Conservation (phyloP, 176 grass and related monocot genomes). For the Chloris gayana region DNA sequence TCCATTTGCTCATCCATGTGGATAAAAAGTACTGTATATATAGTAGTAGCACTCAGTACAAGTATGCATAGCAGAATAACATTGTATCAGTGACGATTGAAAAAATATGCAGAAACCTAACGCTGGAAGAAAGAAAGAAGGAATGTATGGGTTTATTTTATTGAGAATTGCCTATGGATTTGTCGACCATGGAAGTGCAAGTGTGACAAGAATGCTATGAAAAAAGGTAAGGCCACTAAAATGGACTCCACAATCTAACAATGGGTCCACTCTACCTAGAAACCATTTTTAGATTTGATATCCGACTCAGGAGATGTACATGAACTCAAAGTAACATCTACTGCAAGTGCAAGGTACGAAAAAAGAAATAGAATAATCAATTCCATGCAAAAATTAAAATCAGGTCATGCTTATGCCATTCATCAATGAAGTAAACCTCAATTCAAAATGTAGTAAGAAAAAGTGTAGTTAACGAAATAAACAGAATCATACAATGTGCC, state of each 20-base stretch:
- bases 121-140: constrained; percentile 11
- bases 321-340: constrained; percentile 13
- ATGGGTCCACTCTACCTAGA: background rate
- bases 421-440: constrained; percentile 23
- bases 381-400: background rate
- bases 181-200: background rate
- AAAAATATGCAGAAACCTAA: constrained; percentile 16
- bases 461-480: background rate
- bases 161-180: background rate
- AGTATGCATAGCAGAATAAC: constrained; percentile 13
- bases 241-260: background rate
- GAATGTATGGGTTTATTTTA: background rate
- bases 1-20: constrained; percentile 98
- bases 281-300: background rate
- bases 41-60: constrained; percentile 13
- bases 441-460: constrained; percentile 26
- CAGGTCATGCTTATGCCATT: background rate
- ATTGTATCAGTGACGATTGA: constrained; percentile 1
- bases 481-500: background rate
- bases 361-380: background rate
- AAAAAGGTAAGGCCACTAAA: background rate
- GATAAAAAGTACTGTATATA: constrained; percentile 78
- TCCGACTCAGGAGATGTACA: background rate
- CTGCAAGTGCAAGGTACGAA: constrained; percentile 17
- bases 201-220: constrained; percentile 1